Conservation (phyloP, 495 filamentous ascomycete genomes). For the Trichoderma virens region DNA sequence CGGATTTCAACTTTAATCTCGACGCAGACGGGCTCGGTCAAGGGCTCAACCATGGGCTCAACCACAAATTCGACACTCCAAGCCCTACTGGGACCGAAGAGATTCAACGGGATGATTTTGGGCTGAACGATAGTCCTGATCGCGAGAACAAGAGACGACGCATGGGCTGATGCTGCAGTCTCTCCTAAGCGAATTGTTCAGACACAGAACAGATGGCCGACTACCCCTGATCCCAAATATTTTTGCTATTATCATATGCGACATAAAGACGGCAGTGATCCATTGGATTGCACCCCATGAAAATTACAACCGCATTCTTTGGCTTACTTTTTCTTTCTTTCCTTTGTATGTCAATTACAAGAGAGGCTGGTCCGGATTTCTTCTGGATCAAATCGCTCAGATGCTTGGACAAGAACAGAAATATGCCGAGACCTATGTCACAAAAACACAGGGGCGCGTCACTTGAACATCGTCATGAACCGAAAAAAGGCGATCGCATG, state of each 20-base stretch:
- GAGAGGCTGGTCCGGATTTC: too few relatives aligned
- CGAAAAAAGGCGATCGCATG: too few relatives aligned
- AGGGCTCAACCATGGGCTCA: conserved; percentile 19
- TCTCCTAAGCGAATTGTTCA: not conserved
- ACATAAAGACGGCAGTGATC: not conserved
- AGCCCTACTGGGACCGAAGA: conserved; percentile 42
- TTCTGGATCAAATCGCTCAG: too few relatives aligned
- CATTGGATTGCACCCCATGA: too few relatives aligned
- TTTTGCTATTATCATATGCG: not conserved
- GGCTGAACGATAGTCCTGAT: conserved; percentile 26
- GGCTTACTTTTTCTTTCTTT: too few relatives aligned
- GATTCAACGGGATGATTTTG: conserved; percentile 28
- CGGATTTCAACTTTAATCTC: conserved; percentile 35
- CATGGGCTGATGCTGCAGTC: conserved; percentile 13
- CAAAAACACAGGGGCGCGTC: too few relatives aligned
- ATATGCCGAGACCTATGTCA: too few relatives aligned
- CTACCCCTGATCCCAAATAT: too few relatives aligned
- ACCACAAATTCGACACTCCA: conserved; percentile 28
- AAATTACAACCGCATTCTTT: too few relatives aligned
- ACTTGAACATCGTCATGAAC: too few relatives aligned
- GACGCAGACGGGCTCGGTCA: conserved; percentile 13
- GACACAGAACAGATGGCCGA: not conserved
- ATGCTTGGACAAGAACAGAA: too few relatives aligned
- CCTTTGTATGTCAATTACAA: too few relatives aligned
- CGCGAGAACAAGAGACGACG: conserved; percentile 33